phyloP scores from a whole-genome alignment of 2,329 filamentous ascomycete genomes.

The Fusarium sp. region DNA sequence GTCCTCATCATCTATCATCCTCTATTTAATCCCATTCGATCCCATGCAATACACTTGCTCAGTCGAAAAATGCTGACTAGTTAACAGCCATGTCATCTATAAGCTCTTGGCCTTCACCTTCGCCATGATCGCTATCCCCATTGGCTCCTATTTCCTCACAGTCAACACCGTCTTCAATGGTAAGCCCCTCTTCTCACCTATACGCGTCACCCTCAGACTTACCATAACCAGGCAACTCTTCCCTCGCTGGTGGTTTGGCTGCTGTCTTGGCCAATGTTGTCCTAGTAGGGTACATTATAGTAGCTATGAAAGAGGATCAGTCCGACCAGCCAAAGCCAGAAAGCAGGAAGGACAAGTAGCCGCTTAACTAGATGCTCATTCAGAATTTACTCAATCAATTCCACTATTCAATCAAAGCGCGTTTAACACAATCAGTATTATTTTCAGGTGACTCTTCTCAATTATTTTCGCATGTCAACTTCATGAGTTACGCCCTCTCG shows the following conservation, averaged over 20 bases:
- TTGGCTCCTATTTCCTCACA: slow-evolving; percentile 88
- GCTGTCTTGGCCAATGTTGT: slow-evolving; percentile 93
- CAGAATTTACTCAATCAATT: not conserved
- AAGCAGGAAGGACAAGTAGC: slow-evolving; percentile 62
- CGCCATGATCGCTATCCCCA: slow-evolving; percentile 88
- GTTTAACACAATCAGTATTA: not conserved
- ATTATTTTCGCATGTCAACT: slow-evolving; percentile 37
- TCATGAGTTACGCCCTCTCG: slow-evolving; percentile 16
- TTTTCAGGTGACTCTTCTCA: slow-evolving; percentile 20
- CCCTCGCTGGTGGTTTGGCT: slow-evolving; percentile 84
- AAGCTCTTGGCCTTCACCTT: slow-evolving; percentile 92
- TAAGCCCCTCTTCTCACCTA: slow-evolving; percentile 50
- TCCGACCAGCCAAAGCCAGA: slow-evolving; percentile 56
- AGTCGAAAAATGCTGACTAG: slow-evolving; percentile 11
- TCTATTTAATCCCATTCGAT: slow-evolving; percentile 2
- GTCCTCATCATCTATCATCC: slow-evolving; percentile 10
- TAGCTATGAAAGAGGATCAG: slow-evolving; percentile 88
- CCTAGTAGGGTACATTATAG: slow-evolving; percentile 87
- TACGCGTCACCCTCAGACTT: slow-evolving; percentile 16
- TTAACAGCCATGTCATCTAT: slow-evolving; percentile 78
- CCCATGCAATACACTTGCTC: not conserved
- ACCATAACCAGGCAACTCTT: slow-evolving; percentile 77
- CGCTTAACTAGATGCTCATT: not conserved
- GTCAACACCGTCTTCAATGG: slow-evolving; percentile 82
- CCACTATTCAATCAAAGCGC: slow-evolving; percentile 1